Percentiles rank a stretch among this genome's conserved stretches.
These are phyloP conservation scores for Knufia fluminis DNA, from an alignment of 2,329 filamentous ascomycete genomes.

Conservation along the genomic window DNA sequence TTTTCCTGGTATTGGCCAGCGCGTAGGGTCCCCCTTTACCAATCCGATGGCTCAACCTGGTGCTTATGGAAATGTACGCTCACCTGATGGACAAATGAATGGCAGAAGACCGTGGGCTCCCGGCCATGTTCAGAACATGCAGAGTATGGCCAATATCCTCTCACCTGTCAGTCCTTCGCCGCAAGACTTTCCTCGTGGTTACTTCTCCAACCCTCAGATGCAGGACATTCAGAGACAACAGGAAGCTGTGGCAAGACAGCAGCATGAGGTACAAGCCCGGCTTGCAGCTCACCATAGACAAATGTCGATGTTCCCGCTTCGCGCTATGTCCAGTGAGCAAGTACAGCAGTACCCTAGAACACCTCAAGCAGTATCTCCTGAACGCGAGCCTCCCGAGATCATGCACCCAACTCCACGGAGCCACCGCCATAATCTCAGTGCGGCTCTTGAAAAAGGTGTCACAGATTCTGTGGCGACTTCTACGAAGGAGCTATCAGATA, in stretches of 20 bases:
- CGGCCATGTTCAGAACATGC: slow-evolving; percentile 38
- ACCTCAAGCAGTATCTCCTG: slow-evolving; percentile 11
- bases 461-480: slow-evolving; percentile 63
- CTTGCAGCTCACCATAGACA: slow-evolving; percentile 40
- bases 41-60: slow-evolving; percentile 56
- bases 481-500: slow-evolving; percentile 24
- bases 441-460: slow-evolving; percentile 72
- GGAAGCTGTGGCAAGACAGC: slow-evolving; percentile 22
- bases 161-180: slow-evolving; percentile 44
- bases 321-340: slow-evolving; percentile 10
- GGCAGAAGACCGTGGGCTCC: slow-evolving; percentile 48
- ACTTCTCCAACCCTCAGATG: slow-evolving; percentile 15
- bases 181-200: slow-evolving; percentile 2
- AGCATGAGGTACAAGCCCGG: slow-evolving; percentile 40
- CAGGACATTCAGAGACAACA: slow-evolving; percentile 42
- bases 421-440: slow-evolving; percentile 63
- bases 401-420: slow-evolving; percentile 52
- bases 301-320: slow-evolving; percentile 12
- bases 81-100: slow-evolving; percentile 35
- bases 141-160: slow-evolving; percentile 40
- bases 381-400: slow-evolving; percentile 40
- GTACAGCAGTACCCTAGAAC: slow-evolving; percentile 12
- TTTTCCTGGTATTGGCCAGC: slow-evolving; percentile 48
- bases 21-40: slow-evolving; percentile 59
- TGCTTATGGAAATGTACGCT: slow-evolving; percentile 36